These are phyloP conservation scores for Nitzschia sp. DNA, from an alignment of 108 stramenopile species.

Conservation along the genomic window DNA sequence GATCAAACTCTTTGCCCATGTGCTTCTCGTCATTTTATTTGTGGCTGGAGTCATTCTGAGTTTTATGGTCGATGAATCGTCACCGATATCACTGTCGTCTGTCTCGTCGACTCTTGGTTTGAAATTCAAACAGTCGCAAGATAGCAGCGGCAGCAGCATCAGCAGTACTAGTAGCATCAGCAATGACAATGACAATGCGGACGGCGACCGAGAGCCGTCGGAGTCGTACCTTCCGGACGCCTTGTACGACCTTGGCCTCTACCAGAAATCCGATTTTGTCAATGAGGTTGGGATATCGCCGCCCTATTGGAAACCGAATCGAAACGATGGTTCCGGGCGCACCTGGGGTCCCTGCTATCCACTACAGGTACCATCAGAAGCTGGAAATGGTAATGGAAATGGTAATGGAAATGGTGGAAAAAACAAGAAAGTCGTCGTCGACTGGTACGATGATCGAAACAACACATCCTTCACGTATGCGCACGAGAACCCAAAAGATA, in stretches of 20 bases:
- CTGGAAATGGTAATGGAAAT: too few relatives aligned
- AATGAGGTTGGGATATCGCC: slow-evolving; percentile 37
- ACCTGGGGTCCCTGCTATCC: slow-evolving; percentile 57
- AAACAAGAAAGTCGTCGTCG: too few relatives aligned
- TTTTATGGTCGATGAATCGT: background rate
- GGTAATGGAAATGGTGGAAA: too few relatives aligned
- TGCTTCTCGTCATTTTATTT: background rate
- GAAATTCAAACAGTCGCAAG: background rate
- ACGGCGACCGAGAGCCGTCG: background rate
- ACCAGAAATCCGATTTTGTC: slow-evolving; percentile 28
- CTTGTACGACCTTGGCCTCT: slow-evolving; percentile 27
- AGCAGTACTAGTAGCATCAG: too few relatives aligned
- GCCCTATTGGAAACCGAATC: slow-evolving; percentile 32
- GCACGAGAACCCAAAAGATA: slow-evolving; percentile 1
- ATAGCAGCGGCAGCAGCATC: background rate
- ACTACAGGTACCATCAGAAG: too few relatives aligned
- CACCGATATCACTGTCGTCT: background rate
- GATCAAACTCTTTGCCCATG: too few relatives aligned
- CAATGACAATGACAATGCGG: background rate
- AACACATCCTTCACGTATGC: background rate
- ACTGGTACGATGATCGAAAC: slow-evolving; percentile 19
- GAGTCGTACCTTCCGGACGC: slow-evolving; percentile 6
- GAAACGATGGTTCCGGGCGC: slow-evolving; percentile 9
- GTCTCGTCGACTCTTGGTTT: background rate
- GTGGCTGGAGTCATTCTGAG: background rate